Conservation (phyloP, 2,329 filamentous ascomycete species). For the Aureobasidium sp. region DNA sequence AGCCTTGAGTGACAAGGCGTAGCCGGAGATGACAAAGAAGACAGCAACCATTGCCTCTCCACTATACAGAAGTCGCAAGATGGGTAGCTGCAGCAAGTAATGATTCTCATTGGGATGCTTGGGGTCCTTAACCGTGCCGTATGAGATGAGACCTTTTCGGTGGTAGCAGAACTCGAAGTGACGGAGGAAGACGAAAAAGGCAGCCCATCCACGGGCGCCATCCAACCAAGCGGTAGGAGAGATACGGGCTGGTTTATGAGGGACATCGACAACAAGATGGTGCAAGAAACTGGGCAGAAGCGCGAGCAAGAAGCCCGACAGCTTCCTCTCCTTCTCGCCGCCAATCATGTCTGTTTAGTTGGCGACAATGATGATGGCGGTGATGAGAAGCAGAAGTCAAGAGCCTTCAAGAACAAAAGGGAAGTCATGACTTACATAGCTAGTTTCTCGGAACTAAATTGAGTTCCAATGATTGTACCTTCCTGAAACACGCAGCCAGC, state of each 20-base stretch:
- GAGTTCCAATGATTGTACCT: not conserved
- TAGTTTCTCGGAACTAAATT: not conserved
- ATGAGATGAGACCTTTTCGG: conserved; percentile 12
- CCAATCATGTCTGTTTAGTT: not conserved
- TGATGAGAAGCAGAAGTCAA: not conserved
- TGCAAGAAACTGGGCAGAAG: conserved; percentile 14
- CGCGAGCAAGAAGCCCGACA: conserved; percentile 7
- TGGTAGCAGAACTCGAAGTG: conserved; percentile 41
- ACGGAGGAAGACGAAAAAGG: conserved; percentile 58
- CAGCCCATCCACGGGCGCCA: conserved; percentile 59
- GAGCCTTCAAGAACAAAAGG: not conserved
- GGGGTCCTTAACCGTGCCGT: conserved; percentile 15
- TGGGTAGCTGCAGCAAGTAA: conserved; percentile 41
- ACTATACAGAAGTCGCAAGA: conserved; percentile 49
- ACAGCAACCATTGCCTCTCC: conserved; percentile 52
- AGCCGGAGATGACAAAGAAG: conserved; percentile 57
- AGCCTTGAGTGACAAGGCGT: conserved; percentile 46
- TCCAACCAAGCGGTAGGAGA: conserved; percentile 53
- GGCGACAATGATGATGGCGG: not conserved
- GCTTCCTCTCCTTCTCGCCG: conserved; percentile 4
- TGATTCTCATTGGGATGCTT: conserved; percentile 40
- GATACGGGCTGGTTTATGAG: not conserved
- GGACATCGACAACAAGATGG: not conserved
- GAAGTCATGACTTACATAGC: conserved; percentile 2
- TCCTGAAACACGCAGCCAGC: not conserved